A percentile compares a stretch with the other conserved stretches of the same genome.
Conservation (phyloP, 2,329 filamentous ascomycete species). For the Pestalotiopsis sp. region DNA sequence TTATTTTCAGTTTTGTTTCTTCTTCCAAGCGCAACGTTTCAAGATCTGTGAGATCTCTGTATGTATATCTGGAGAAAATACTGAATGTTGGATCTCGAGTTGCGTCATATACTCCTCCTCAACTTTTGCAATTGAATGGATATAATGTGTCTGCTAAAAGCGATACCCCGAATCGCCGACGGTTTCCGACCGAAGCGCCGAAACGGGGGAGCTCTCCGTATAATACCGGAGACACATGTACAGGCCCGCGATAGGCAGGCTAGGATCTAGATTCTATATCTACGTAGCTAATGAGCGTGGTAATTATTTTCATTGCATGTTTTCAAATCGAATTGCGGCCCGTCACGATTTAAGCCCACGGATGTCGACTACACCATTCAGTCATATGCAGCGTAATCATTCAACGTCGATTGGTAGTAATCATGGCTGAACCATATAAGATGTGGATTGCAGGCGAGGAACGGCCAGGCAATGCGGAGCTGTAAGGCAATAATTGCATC, state of each 20-base stretch:
- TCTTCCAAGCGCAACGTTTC: too few relatives aligned
- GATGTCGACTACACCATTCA: not conserved
- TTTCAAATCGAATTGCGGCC: too few relatives aligned
- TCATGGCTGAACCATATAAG: conserved; percentile 22
- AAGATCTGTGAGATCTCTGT: too few relatives aligned
- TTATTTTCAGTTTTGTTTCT: too few relatives aligned
- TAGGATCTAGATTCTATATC: too few relatives aligned
- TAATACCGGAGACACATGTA: not conserved
- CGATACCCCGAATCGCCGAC: conserved; percentile 2
- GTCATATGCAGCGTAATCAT: too few relatives aligned
- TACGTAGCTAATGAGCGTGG: too few relatives aligned
- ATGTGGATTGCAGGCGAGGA: conserved; percentile 46
- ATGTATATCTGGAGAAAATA: not conserved
- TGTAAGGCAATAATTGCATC: conserved; percentile 34
- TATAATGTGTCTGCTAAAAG: not conserved
- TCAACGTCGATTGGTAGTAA: not conserved
- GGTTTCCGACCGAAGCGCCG: conserved; percentile 6
- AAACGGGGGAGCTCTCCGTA: conserved; percentile 1
- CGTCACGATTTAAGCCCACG: too few relatives aligned
- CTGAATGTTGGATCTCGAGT: not conserved
- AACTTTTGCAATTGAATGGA: not conserved
- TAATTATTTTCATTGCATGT: too few relatives aligned
- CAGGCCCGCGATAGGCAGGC: not conserved
- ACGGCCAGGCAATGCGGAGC: conserved; percentile 40
- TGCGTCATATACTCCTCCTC: not conserved